Evolutionary conservation across 176 grass and related monocot species (phyloP).

Genomic region (Musa troglodytarum): DNA sequence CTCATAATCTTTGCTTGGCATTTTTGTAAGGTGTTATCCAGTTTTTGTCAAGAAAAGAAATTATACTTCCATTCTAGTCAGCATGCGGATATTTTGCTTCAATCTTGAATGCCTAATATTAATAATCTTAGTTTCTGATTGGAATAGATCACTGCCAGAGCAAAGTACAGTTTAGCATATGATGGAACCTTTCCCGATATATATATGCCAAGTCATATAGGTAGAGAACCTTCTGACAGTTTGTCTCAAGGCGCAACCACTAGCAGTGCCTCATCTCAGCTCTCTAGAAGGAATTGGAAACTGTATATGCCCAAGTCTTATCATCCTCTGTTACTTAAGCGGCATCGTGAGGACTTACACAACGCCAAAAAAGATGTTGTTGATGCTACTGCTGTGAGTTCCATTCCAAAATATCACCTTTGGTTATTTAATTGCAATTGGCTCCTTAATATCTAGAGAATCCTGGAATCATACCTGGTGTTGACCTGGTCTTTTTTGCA

Average conservation of each 20-base stretch:
- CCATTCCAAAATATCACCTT: neutral
- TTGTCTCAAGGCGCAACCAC: slow-evolving; percentile 21
- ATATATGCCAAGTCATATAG: slow-evolving; percentile 43
- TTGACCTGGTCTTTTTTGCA: neutral
- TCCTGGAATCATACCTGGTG: neutral
- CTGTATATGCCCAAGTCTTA: slow-evolving; percentile 64
- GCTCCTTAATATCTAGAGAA: neutral
- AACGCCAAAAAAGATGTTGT: slow-evolving; percentile 48
- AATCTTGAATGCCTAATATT: neutral
- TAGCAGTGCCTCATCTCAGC: slow-evolving; percentile 14
- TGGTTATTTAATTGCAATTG: neutral
- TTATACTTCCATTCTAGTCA: too few species aligned
- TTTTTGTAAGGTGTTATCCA: too few species aligned
- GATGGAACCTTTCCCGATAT: slow-evolving; percentile 51
- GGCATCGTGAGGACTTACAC: slow-evolving; percentile 43
- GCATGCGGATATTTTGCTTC: neutral
- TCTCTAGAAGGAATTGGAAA: slow-evolving; percentile 41
- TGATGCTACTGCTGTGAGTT: slow-evolving; percentile 48
- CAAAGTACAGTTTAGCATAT: slow-evolving; percentile 63
- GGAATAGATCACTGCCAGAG: slow-evolving; percentile 48
- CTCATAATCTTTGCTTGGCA: too few species aligned
- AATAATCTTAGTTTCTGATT: neutral
- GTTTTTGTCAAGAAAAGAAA: too few species aligned
- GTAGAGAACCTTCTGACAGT: neutral
- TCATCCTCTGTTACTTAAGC: slow-evolving; percentile 60